Evolutionary conservation across 345 rosid genomes (phyloP).

Genomic region (Psidium guajava): DNA sequence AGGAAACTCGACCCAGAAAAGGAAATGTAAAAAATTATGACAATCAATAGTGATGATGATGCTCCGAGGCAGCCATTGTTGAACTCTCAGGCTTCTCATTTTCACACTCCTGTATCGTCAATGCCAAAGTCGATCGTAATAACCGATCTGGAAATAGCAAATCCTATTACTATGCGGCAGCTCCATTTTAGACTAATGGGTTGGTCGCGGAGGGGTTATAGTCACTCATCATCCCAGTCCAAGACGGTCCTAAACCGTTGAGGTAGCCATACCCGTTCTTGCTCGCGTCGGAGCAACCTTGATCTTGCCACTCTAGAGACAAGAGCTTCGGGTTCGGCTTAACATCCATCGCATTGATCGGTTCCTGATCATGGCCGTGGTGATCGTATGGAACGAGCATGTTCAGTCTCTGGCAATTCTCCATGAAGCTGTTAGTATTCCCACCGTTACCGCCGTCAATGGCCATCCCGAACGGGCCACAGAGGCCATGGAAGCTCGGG

Average conservation of each 20-base stretch:
- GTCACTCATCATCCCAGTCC: slow-evolving; percentile 38
- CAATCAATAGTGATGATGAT: slow-evolving; percentile 3
- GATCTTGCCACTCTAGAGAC: slow-evolving; percentile 84
- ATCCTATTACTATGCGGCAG: background rate
- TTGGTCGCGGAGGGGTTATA: slow-evolving; percentile 38
- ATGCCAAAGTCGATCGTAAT: background rate
- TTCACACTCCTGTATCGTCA: slow-evolving; percentile 3
- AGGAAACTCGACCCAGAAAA: background rate
- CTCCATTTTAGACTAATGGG: slow-evolving; percentile 23
- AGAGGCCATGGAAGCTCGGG: slow-evolving; percentile 21
- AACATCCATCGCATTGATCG: slow-evolving; percentile 28
- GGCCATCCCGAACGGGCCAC: slow-evolving; percentile 29
- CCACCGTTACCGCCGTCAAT: slow-evolving; percentile 6
- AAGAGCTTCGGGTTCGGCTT: slow-evolving; percentile 60
- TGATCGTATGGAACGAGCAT: slow-evolving; percentile 29
- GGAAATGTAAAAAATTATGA: background rate
- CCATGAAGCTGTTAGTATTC: slow-evolving; percentile 31
- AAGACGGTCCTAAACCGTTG: slow-evolving; percentile 42
- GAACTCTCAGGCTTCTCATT: slow-evolving; percentile 16
- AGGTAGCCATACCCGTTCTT: slow-evolving; percentile 33
- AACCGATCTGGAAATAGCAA: background rate
- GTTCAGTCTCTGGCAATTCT: slow-evolving; percentile 49
- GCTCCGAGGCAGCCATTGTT: slow-evolving; percentile 18
- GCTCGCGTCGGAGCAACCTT: slow-evolving; percentile 42
- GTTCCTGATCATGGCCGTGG: slow-evolving; percentile 11